Base-by-base conservation (phyloP, 371 early-diverging fungal genomes). In the Syncephalastrum monosporum region DNA sequence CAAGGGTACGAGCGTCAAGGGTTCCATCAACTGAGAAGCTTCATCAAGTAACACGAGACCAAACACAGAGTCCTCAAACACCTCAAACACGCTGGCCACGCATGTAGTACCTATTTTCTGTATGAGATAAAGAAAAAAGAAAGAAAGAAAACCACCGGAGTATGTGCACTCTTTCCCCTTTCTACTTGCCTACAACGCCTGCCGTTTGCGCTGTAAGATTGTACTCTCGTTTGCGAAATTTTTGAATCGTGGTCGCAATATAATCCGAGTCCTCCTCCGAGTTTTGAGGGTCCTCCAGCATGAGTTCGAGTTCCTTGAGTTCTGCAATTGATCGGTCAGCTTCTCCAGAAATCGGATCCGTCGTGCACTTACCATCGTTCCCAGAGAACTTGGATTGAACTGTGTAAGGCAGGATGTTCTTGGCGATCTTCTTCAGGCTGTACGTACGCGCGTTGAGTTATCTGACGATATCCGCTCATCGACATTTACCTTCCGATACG, bases 1-100 rank as follows among this genome's bases (percentile, higher is more conserved):
- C 38, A 96, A 54, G 0, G 97, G 97, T 0, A 97, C 83, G 60
- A 97, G 68, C 0, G 90, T 84, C 72, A 95, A 74, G 0, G 96
- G 94, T 60, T 97, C 98, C 52, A 91, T 87, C 51, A 95, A 79
- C 55, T 91, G 91, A 41, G 90, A 89, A 8, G 89, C 87, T 67
- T 97, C 98, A 65, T 97, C 98, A 4, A 97, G 72, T 12, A 97
- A 76, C 8, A 93, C 83, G 24, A 94, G 71, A 0, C 90, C 84
- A 55, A 89, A 89, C 0, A 69, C 50, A 8, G 71, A 55, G 4
- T 72, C 59, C 16, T 82, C 77, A 47, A 95, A 69, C 1, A 81
- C 64, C n/a, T 91, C 92, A 63, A 90, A 88, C 0, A 74, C 68
- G 0, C 93, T 86, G 0, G 95, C 89, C 47, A 88, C 71, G 47